Base-by-base conservation (phyloP, 768 basidiomycete species). In the Tylopilus intermedius region DNA sequence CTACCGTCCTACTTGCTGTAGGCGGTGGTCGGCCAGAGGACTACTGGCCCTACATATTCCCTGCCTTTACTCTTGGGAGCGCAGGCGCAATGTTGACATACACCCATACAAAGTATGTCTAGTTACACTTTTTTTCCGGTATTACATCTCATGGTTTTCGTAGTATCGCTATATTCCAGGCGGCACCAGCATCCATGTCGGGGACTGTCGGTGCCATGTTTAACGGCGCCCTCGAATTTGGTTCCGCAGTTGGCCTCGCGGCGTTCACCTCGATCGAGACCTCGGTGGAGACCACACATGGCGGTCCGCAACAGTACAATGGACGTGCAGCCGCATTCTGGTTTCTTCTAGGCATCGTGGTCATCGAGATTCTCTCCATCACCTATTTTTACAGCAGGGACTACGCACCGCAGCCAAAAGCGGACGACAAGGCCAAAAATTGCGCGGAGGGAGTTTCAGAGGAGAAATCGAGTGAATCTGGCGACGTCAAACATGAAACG, bases 171-270 rank as follows among this genome's bases (percentile, higher is more conserved):
- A 71, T 81, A 38, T 74, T 82, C 65, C 73, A 70, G 53, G 72
- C 72, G 32, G 74, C 72, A 5, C 79, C 79, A 5, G 53, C 75
- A 6, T 68, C 70, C n/a, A 74, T 78, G 30, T 71, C 79, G 3
- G 81, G 81, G 35, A 77, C 75, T 4, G 73, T 80, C 11, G 78
- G 78, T 18, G 81, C 81, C 14, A 75, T 83, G 35, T 79, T 80
- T 69, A 79, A 79, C 51, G 72, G 74, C 22, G 76, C 77, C 10
- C 72, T 81, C 1, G 78, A 83, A 62, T 67, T 79, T 52, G 79
- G 79, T 35, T 72, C 72, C 11, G 81, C 81, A 5, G 67, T 78
- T 22, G 79, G 78, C 18, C 65, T 78, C 26, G 76, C 81, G 15
- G 71, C 72, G 24, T 71, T 79, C 26, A 73, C 64, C 32, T 75